Evolutionary conservation across 495 filamentous ascomycete genomes (phyloP).

Genomic region (Hyaloscypha bicolor): DNA sequence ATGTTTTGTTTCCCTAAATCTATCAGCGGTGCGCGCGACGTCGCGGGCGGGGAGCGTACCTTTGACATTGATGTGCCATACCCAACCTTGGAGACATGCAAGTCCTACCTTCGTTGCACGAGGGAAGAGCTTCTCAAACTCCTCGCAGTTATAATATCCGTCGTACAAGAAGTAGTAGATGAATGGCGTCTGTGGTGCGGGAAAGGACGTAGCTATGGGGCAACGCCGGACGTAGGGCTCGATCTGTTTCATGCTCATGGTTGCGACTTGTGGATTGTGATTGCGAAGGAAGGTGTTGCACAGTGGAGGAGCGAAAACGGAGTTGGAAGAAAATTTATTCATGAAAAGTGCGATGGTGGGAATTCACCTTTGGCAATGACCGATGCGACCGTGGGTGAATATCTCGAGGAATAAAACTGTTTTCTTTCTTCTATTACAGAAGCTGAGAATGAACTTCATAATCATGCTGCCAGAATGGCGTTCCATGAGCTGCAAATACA

Average conservation of each 20-base stretch:
- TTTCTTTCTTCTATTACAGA: too few relatives aligned
- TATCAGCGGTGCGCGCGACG: neutral
- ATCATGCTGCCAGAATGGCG: too few relatives aligned
- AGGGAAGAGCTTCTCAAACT: neutral
- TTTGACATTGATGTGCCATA: slow-evolving; percentile 2
- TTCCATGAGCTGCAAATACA: too few relatives aligned
- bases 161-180: slow-evolving; percentile 8
- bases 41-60: neutral
- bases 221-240: neutral
- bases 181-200: neutral
- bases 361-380: neutral
- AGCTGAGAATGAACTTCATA: too few relatives aligned
- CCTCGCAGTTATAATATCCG: neutral
- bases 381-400: too few relatives aligned
- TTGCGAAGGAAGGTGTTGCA: neutral
- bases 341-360: neutral
- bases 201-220: neutral
- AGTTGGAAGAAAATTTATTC: neutral
- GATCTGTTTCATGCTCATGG: slow-evolving; percentile 6
- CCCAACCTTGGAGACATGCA: neutral
- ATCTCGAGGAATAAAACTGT: too few relatives aligned
- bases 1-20: slow-evolving; percentile 1
- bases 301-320: neutral
- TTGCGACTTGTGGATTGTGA: neutral
- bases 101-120: neutral